Percentiles rank a stretch among this genome's conserved stretches.
Evolutionary conservation across 192 early-diverging fungal genomes (phyloP).

Genomic region (Diversispora epigaea): DNA sequence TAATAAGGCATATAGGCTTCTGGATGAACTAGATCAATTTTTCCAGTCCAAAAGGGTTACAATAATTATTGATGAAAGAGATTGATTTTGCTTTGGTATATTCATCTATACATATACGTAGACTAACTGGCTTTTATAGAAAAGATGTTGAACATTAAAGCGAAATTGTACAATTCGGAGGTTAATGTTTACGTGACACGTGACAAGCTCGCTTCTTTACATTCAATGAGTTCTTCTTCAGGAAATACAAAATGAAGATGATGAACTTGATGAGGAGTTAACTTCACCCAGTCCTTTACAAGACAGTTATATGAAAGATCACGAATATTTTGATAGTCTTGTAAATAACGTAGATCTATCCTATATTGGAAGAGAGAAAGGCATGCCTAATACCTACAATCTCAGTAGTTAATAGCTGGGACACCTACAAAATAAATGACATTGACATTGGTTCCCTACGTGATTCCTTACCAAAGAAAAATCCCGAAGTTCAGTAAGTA

Average conservation of each 20-base stretch:
- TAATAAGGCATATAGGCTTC: neutral
- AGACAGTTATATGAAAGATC: too few relatives aligned
- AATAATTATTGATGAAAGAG: neutral
- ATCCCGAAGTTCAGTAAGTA: too few relatives aligned
- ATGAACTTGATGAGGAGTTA: neutral
- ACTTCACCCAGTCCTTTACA: too few relatives aligned
- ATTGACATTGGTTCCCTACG: too few relatives aligned
- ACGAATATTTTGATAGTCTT: too few relatives aligned
- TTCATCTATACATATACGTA: neutral
- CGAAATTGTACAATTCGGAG: slow-evolving; percentile 10
- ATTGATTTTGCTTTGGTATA: slow-evolving; percentile 17
- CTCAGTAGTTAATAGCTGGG: too few relatives aligned
- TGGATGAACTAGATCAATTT: slow-evolving; percentile 3
- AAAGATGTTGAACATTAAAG: slow-evolving; percentile 1
- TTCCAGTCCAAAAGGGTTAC: slow-evolving; percentile 14
- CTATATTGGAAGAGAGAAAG: too few relatives aligned
- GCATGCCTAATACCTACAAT: too few relatives aligned
- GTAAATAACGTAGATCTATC: too few relatives aligned
- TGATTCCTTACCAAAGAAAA: too few relatives aligned
- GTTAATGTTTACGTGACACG: neutral
- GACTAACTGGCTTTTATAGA: slow-evolving; percentile 6
- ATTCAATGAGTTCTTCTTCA: slow-evolving; percentile 7
- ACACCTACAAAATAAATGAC: too few relatives aligned
- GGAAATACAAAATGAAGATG: neutral
- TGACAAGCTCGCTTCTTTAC: neutral